Conservation (phyloP, 768 basidiomycete genomes). For the Strobilomyces confusus region DNA sequence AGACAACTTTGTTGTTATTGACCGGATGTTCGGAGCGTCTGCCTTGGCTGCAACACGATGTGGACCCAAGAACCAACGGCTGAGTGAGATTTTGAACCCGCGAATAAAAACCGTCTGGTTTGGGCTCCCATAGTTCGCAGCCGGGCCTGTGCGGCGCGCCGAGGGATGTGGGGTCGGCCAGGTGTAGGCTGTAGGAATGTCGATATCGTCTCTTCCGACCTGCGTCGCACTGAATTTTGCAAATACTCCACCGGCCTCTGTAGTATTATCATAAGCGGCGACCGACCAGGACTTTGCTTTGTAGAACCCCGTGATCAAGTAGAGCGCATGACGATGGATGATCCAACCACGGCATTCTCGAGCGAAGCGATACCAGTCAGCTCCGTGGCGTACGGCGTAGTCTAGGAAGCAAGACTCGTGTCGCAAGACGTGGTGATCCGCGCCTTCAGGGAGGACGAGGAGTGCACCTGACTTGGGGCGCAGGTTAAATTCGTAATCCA, state of each 20-base stretch:
- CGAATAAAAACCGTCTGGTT: not conserved
- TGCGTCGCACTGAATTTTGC: not conserved
- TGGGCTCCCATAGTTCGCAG: not conserved
- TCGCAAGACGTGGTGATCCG: not conserved
- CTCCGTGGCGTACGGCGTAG: not conserved
- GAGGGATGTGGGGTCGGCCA: not conserved
- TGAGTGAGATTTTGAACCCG: not conserved
- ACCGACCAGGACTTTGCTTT: not conserved
- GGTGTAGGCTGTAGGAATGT: not conserved
- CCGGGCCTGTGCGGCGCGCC: not conserved
- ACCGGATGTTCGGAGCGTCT: not conserved
- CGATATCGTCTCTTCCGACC: not conserved
- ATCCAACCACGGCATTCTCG: not conserved
- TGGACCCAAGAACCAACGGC: not conserved
- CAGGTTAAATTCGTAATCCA: not conserved
- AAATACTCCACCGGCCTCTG: not conserved
- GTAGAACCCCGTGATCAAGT: not conserved
- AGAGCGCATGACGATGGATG: not conserved
- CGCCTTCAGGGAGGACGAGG: not conserved
- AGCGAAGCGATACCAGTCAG: not conserved
- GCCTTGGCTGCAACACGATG: not conserved
- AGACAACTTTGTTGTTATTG: not conserved
- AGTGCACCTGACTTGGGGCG: not conserved
- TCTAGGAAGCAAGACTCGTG: not conserved
- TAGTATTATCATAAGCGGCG: not conserved